Conservation (phyloP, 257 asterid species). For the Petrea volubilis region DNA sequence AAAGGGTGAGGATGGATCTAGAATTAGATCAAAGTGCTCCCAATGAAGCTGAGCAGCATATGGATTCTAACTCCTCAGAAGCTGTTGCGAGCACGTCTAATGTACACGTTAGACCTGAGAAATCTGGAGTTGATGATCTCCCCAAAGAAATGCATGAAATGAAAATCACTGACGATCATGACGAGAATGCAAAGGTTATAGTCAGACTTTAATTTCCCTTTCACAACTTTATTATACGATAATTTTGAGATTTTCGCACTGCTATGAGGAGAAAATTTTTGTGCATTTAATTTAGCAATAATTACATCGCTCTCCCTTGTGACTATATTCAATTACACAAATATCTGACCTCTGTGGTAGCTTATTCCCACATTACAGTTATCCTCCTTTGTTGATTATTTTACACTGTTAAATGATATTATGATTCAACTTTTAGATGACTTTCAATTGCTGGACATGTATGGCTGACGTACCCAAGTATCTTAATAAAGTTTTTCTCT, state of each 20-base stretch:
- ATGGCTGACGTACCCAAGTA: too few species aligned
- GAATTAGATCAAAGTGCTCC: conserved; percentile 36
- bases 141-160: conserved; percentile 50
- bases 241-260: not conserved
- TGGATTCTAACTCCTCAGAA: conserved; percentile 31
- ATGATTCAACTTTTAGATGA: too few species aligned
- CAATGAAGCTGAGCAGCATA: conserved; percentile 34
- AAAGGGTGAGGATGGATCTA: conserved; percentile 60
- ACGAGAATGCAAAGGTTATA: conserved; percentile 53
- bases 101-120: conserved; percentile 32
- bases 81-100: conserved; percentile 41
- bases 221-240: not conserved
- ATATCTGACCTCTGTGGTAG: too few species aligned
- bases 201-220: not conserved
- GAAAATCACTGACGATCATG: conserved; percentile 51
- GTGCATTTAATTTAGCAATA: too few species aligned
- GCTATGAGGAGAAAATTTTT: not conserved
- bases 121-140: conserved; percentile 42
- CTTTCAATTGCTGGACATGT: too few species aligned
- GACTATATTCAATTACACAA: too few species aligned
- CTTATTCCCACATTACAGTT: too few species aligned
- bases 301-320: too few species aligned
- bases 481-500: too few species aligned
- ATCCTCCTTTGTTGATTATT: too few species aligned
- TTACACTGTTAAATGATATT: too few species aligned